Percentiles rank a stretch among this genome's conserved stretches.
These are phyloP conservation scores for Akanthomyces lecanii DNA, from an alignment of 2,329 filamentous ascomycete genomes.

Conservation along the genomic window DNA sequence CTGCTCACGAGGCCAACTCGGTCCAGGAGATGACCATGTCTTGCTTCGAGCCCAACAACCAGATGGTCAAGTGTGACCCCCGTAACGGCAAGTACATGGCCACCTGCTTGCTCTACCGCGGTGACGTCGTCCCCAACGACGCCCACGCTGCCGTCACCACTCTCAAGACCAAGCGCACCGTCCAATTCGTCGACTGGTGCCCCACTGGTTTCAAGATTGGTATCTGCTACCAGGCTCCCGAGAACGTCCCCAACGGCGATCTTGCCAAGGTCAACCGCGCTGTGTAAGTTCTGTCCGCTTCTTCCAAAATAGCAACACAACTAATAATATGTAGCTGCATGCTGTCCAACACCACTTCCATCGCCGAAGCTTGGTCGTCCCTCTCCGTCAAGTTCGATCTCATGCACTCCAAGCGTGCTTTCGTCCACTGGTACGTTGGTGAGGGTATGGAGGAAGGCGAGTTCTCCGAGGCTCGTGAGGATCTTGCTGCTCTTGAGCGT, in stretches of 20 bases:
- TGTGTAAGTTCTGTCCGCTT: slow-evolving; percentile 62
- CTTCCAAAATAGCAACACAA: slow-evolving; percentile 5
- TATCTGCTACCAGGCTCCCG: slow-evolving; percentile 98
- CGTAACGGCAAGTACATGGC: slow-evolving; percentile 99
- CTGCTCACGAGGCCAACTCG: slow-evolving; percentile 95
- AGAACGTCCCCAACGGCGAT: slow-evolving; percentile 94
- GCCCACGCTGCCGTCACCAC: slow-evolving; percentile 87
- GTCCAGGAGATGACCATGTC: slow-evolving; percentile 98
- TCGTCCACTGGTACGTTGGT: slow-evolving; percentile 99
- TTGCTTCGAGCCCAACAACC: slow-evolving; percentile 99
- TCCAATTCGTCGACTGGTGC: slow-evolving; percentile 99
- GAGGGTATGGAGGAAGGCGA: slow-evolving; percentile 99
- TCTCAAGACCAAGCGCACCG: slow-evolving; percentile 98
- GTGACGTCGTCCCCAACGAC: slow-evolving; percentile 96
- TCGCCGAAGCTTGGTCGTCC: slow-evolving; percentile 95
- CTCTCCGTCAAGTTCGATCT: slow-evolving; percentile 98
- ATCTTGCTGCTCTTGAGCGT: slow-evolving; percentile 93
- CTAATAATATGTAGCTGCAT: slow-evolving; percentile 66
- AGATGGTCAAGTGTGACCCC: slow-evolving; percentile 99
- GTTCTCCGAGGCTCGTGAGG: slow-evolving; percentile 98
- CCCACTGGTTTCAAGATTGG: slow-evolving; percentile 99
- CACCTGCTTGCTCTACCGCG: slow-evolving; percentile 95
- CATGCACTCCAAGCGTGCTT: slow-evolving; percentile 99
- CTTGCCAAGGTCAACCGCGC: slow-evolving; percentile 97
- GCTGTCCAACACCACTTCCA: slow-evolving; percentile 98